These are phyloP conservation scores for Penicillium sp. DNA, from an alignment of 2,329 filamentous ascomycete genomes.

Conservation along the genomic window DNA sequence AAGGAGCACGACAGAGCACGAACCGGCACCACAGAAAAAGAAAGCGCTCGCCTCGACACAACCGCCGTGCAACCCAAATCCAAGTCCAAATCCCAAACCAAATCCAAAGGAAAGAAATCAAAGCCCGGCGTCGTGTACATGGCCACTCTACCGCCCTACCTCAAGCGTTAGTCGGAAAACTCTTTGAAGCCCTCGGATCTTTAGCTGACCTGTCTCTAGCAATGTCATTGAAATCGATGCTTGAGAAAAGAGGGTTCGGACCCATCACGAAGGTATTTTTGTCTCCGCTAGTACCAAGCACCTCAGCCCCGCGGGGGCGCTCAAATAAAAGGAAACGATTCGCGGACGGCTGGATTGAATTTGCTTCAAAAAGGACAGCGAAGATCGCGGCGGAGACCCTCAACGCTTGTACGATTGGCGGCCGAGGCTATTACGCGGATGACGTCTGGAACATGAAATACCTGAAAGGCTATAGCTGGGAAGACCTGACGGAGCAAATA, in stretches of 20 bases:
- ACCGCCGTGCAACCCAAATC: conserved; percentile 10
- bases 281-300: conserved; percentile 35
- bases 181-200: too few species aligned
- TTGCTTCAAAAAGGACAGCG: conserved; percentile 43
- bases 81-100: background rate
- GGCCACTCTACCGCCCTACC: conserved; percentile 47
- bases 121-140: conserved; percentile 47
- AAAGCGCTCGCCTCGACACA: conserved; percentile 6
- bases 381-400: conserved; percentile 47
- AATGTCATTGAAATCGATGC: conserved; percentile 45
- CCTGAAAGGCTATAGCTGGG: conserved; percentile 37
- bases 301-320: conserved; percentile 21
- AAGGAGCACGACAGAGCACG: background rate
- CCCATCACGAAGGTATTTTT: conserved; percentile 47
- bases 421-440: conserved; percentile 45
- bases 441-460: conserved; percentile 50
- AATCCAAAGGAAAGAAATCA: conserved; percentile 23
- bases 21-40: conserved; percentile 4
- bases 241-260: conserved; percentile 41
- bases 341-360: conserved; percentile 49
- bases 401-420: conserved; percentile 45
- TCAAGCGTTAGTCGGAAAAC: too few species aligned
- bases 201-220: too few species aligned
- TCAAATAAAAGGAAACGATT: conserved; percentile 46
- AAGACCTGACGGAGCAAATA: conserved; percentile 46